Evolutionary conservation across 2,329 filamentous ascomycete genomes (phyloP).

Genomic region (Fusarium cicatricum): DNA sequence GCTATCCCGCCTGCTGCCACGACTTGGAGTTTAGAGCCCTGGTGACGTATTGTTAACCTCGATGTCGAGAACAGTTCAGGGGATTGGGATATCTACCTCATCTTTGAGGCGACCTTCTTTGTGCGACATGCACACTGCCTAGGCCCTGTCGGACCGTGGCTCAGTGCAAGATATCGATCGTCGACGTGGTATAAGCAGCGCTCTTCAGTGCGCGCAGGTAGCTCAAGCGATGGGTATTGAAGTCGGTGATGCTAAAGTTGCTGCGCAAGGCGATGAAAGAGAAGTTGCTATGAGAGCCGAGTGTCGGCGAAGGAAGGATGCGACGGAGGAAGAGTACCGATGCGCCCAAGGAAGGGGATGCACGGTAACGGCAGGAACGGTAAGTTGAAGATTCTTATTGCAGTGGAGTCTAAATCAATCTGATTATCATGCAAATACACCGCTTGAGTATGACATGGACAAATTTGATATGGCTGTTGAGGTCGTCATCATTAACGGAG

Average conservation of each 20-base stretch:
- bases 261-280: constrained; percentile 51
- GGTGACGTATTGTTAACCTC: constrained; percentile 19
- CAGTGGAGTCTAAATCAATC: background rate
- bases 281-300: constrained; percentile 18
- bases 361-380: constrained; percentile 1
- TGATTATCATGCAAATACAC: background rate
- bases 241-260: background rate
- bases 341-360: background rate
- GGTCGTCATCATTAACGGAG: constrained; percentile 15
- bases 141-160: constrained; percentile 27
- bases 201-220: background rate
- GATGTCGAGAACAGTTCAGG: background rate
- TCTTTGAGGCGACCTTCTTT: constrained; percentile 60
- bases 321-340: constrained; percentile 33
- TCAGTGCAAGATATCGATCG: constrained; percentile 34
- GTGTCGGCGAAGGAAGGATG: constrained; percentile 21
- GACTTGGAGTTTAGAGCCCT: constrained; percentile 66
- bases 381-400: background rate
- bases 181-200: background rate
- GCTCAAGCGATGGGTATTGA: background rate
- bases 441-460: background rate
- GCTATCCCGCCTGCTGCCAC: constrained; percentile 68
- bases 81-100: constrained; percentile 55
- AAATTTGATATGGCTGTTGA: background rate
- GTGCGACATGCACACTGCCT: constrained; percentile 48